These are phyloP conservation scores for Potentilla sterilis DNA, from an alignment of 306 rosid genomes.

Conservation along the genomic window DNA sequence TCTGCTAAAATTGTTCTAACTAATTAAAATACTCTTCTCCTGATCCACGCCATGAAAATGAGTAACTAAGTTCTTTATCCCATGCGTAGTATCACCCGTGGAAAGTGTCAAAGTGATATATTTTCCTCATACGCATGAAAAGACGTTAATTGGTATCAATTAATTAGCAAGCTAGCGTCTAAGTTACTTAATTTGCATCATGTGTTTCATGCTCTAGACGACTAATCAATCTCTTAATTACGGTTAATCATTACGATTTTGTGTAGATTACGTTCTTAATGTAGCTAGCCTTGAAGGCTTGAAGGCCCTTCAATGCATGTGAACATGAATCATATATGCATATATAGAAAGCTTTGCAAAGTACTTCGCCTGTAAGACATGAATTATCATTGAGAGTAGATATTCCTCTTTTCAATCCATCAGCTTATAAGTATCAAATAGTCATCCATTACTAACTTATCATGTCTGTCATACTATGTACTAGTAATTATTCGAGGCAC, in stretches of 20 bases:
- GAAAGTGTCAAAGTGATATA: conserved; percentile 18
- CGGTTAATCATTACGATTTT: neutral
- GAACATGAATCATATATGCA: neutral
- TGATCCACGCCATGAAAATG: conserved; percentile 19
- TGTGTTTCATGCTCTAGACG: neutral
- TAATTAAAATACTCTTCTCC: conserved; percentile 1
- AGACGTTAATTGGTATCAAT: neutral
- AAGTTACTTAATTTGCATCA: neutral
- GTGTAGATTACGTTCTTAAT: neutral
- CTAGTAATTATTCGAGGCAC: too few relatives aligned
- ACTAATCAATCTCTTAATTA: neutral
- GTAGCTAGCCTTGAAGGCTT: neutral
- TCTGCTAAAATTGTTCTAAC: too few relatives aligned
- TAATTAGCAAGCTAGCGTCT: neutral
- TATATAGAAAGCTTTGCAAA: neutral
- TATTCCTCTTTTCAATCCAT: too few relatives aligned
- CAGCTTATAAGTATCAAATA: too few relatives aligned
- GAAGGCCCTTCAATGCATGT: neutral
- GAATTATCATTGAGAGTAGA: neutral
- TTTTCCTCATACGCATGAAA: conserved; percentile 17
- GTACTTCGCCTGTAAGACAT: neutral
- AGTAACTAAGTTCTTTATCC: conserved; percentile 17
- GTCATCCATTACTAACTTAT: too few relatives aligned
- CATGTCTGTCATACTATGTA: too few relatives aligned
- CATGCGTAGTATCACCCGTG: conserved; percentile 8